A percentile compares a stretch with the other conserved stretches of the same genome.
Conservation (phyloP, 208 protist species). For the Leishmania major region DNA sequence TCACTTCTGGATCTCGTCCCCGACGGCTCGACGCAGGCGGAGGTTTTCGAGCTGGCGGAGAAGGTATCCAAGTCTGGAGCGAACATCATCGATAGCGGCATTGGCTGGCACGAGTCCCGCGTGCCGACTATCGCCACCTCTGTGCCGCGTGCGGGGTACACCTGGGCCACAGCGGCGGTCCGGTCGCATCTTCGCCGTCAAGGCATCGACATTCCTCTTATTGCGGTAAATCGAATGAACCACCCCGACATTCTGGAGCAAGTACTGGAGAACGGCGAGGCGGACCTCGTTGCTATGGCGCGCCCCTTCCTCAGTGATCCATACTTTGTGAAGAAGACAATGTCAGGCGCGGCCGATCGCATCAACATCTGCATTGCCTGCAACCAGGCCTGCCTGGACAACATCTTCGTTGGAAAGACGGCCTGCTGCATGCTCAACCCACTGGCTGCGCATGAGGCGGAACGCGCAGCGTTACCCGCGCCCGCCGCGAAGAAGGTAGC, state of each 20-base stretch:
- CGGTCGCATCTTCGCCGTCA: constrained; percentile 45
- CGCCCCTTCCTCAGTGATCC: constrained; percentile 92
- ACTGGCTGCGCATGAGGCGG: constrained; percentile 80
- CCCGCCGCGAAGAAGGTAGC: constrained; percentile 69
- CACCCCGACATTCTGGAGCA: constrained; percentile 84
- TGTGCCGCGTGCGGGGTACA: constrained; percentile 89
- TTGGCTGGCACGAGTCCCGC: constrained; percentile 95
- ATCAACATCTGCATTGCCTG: constrained; percentile 96
- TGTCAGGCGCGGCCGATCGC: constrained; percentile 43
- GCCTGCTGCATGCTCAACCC: constrained; percentile 94
- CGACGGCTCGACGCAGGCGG: constrained; percentile 80
- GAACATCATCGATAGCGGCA: constrained; percentile 94
- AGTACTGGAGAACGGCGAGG: constrained; percentile 72
- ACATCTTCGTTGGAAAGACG: constrained; percentile 83
- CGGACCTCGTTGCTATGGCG: constrained; percentile 92
- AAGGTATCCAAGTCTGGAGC: constrained; percentile 66
- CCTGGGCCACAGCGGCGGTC: constrained; percentile 68
- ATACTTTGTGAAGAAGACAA: constrained; percentile 88
- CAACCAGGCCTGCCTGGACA: constrained; percentile 94
- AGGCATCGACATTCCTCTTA: constrained; percentile 73
- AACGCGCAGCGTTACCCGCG: constrained; percentile 63
- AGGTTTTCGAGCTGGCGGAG: constrained; percentile 84
- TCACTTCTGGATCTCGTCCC: constrained; percentile 94
- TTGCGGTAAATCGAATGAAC: constrained; percentile 94
- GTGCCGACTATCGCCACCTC: constrained; percentile 93